phyloP scores from a whole-genome alignment of 345 rosid genomes.

The Salix viminalis region DNA sequence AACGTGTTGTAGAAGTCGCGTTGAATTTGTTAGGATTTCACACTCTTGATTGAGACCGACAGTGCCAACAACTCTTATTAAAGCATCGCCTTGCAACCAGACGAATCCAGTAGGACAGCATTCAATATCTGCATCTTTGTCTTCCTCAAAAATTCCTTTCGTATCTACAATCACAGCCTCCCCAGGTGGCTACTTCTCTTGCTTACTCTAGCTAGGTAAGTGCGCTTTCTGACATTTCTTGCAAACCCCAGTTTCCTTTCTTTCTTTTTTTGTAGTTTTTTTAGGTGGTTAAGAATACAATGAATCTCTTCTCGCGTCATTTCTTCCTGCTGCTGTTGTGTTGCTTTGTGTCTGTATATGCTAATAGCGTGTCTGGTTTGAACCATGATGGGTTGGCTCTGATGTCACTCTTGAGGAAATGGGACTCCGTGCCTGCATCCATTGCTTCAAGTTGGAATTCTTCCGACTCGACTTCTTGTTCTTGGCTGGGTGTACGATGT shows the following conservation, averaged over 20 bases:
- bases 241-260: background rate
- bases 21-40: background rate
- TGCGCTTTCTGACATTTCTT: background rate
- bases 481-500: slow-evolving; percentile 60
- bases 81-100: background rate
- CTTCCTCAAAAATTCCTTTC: too few relatives aligned
- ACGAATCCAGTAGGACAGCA: background rate
- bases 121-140: background rate
- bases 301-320: background rate
- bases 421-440: slow-evolving; percentile 39
- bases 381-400: slow-evolving; percentile 50
- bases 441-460: slow-evolving; percentile 51
- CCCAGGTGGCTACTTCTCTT: too few relatives aligned
- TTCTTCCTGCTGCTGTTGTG: background rate
- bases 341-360: background rate
- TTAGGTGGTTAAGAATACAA: background rate
- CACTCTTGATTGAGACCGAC: background rate
- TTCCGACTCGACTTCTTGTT: slow-evolving; percentile 49
- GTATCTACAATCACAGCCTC: too few relatives aligned
- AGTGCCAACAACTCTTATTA: background rate
- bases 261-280: background rate
- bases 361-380: slow-evolving; percentile 17
- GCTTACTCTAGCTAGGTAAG: background rate
- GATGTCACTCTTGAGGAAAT: slow-evolving; percentile 45
- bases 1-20: background rate